Evolutionary conservation across 805 yeast genomes (phyloP).

Genomic region (Yarrowia bubula): DNA sequence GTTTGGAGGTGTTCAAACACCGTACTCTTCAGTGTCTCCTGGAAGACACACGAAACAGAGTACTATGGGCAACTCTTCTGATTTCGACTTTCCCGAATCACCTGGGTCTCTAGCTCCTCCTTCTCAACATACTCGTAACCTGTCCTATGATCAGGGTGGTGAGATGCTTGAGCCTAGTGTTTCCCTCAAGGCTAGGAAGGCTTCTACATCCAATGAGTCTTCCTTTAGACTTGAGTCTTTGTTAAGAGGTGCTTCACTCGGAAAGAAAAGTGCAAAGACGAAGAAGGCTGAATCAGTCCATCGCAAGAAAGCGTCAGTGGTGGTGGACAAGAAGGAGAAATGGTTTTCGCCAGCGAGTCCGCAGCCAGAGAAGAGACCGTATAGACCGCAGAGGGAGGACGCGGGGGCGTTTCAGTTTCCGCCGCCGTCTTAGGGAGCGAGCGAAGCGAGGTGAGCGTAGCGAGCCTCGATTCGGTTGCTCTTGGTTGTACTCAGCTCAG

Average conservation of each 20-base stretch:
- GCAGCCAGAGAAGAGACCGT: neutral
- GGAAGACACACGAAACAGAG: constrained; percentile 5
- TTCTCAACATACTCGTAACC: neutral
- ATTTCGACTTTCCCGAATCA: neutral
- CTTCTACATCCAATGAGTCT: constrained; percentile 33
- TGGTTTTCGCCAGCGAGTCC: neutral
- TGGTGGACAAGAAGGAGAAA: neutral
- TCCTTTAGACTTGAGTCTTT: constrained; percentile 41
- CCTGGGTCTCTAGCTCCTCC: neutral
- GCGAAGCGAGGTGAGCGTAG: neutral
- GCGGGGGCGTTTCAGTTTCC: constrained; percentile 8
- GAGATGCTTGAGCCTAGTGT: constrained; percentile 15
- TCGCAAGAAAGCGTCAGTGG: constrained; percentile 14
- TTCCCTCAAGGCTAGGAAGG: constrained; percentile 2
- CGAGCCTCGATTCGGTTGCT: too few relatives aligned
- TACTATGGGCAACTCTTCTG: constrained; percentile 1
- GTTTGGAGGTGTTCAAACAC: constrained; percentile 35
- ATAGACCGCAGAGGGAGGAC: neutral
- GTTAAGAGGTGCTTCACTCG: constrained; percentile 36
- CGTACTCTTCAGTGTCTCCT: neutral
- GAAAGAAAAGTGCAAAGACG: constrained; percentile 32
- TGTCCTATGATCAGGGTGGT: constrained; percentile 2
- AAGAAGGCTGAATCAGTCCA: neutral
- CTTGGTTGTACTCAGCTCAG: too few relatives aligned
- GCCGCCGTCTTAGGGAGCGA: neutral